Base-by-base conservation (phyloP, 176 grass and related monocot genomes). In the Rhipidocladum racemiflorum region DNA sequence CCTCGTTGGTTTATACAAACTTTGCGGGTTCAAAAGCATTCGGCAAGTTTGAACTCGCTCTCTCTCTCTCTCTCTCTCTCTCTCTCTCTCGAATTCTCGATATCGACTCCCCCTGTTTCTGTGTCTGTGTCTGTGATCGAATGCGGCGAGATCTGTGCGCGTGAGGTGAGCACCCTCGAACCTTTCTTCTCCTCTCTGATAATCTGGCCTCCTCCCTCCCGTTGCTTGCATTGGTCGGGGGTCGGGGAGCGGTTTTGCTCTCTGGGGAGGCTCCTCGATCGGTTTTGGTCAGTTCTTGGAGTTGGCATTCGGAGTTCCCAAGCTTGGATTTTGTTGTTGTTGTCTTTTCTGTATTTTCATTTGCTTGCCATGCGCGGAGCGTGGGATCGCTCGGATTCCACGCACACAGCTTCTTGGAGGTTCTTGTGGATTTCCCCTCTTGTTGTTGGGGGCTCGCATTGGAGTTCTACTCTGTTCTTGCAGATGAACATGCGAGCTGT, bases 91-190 rank as follows among this genome's bases (percentile, higher is more conserved):
- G n/a, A n/a, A n/a, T n/a, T n/a, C n/a, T n/a, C n/a, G n/a, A n/a
- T n/a, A n/a, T n/a, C 73, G 40, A 17, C 9, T 6, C 28, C 20
- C 54, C 61, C 36, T 34, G 0, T 32, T 13, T 67, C 24, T 77
- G 38, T 30, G 3, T 25, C 17, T 27, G 43, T 77, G 38, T 30
- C 3, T 25, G 12, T 27, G 43, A 32, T 27, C n/a, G 56, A 79
- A 80, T 76, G 62, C 21, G 50, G 62, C 3, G 53, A 87, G 63
- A 82, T 89, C 82, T 81, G 39, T 46, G 43, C 4, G 44, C 61
- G 75, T 79, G 64, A 89, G 59, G 50, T 29, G 65, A 35, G 40
- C 65, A 48, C 21, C 29, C 11, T 21, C 65, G 46, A 76, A 21
- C 53, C 39, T 65, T 45, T 48, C 20, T 20, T 8, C 67, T 15